Evolutionary conservation across 176 grass and related monocot genomes (phyloP), one percentile per base, ranked within the genome.

Genomic region (Phragmites australis): DNA sequence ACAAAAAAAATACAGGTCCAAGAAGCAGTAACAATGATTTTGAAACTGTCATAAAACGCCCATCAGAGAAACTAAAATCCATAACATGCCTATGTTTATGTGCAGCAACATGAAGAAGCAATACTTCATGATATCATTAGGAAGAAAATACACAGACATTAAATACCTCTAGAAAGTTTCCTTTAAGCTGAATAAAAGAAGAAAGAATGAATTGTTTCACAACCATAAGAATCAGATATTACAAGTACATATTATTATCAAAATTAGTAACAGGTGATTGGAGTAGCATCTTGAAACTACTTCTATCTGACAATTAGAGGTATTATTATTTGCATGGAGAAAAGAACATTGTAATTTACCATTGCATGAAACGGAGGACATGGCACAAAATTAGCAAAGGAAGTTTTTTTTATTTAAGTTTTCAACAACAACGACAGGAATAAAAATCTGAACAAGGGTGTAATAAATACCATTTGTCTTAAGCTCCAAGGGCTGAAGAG

Each of bases 401-500:
- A 51, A 31, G 3, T 19, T 65, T 21, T 43, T 81, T 12, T 46
- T 60, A 56, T 64, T 50, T 21, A 27, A 80, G 60, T 63, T 60
- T 23, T 48, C 13, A 74, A 82, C 34, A 76, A 74, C 2, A 67
- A 56, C 52, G 47, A 29, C 45, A 70, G 16, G 19, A 30, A 6
- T 4, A 80, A 40, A 65, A 55, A 70, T 1, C 48, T 27, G 21
- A 41, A 54, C 13, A 81, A 75, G 53, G 17, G 17, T 40, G 15
- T 30, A 30, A 55, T 45, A 39, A 6, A 66, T 82, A 97, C 93
- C 91, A 32, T 89, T 91, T 83, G 61, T 61, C 68, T 90, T 85
- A 81, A 97, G 84, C 37, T 93, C 87, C 88, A 97, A 74, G 2
- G 88, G 85, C 82, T 93, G 68, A 74, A 97, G 73, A 55, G 71